Evolutionary conservation across 257 asterid species (phyloP), one percentile per base, ranked within the genome.

Genomic region (Solanum acaule): DNA sequence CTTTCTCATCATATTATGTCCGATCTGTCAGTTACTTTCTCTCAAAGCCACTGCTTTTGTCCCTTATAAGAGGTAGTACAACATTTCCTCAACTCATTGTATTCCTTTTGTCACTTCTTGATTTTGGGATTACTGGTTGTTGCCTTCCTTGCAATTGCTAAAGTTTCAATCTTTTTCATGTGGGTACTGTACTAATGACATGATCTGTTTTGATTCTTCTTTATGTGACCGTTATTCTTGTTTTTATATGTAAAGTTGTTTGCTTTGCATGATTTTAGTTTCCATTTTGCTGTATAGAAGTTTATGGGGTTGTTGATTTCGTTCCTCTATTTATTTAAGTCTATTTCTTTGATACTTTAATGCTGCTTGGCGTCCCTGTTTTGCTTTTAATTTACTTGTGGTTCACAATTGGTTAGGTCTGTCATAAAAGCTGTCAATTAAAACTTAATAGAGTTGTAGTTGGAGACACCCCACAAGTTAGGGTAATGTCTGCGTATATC

Each of bases 21-120:
- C 52, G 22, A 83, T 27, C 77, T 46, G 49, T 37, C 27, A 81
- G 90, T 93, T 86, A 92, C 93, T 93, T 94, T 88, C 33, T 85
- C 86, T 84, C 87, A 86, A 94, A 94, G 92, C 94, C 92, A 91
- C 46, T 81, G 73, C 88, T 88, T 89, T 56, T 86, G 87, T 90
- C 83, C 83, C 13, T 0, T 83, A 67, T 38, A 29, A 70, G 42
- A 65, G 87, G 89, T 87, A 65, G 33, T 65, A 86, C 85, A 35
- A 18, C 79, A 72, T 34, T 84, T 52, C 0, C 1, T 25, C 10
- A 18, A 18, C 87, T 82, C 81, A 22, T 86, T 40, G 25, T 87
- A 65, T 84, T 77, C 13, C 38, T 84, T 63, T 46, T 56, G 61
- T 6, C 44, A 35, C n/a, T 61, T 59, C 29, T 75, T 23, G 11